Conservation (phyloP, 768 basidiomycete genomes). For the Suillus paluster region DNA sequence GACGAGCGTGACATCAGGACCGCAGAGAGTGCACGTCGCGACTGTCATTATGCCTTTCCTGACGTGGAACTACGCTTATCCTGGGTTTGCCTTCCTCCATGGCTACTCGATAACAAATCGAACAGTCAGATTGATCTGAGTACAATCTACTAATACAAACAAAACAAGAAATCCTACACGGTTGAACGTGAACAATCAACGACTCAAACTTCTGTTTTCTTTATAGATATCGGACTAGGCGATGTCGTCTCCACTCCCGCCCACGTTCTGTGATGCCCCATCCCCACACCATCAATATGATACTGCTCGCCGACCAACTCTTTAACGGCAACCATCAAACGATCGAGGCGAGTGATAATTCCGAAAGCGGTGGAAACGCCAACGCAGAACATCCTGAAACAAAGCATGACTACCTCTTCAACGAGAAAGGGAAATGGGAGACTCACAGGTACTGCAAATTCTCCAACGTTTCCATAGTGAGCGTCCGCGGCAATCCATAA, state of each 20-base stretch:
- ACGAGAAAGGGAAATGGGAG: constrained; percentile 8
- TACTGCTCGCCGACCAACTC: constrained; percentile 88
- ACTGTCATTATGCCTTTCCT: no score
- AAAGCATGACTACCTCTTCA: constrained; percentile 4
- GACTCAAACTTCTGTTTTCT: background rate
- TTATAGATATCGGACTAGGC: constrained; percentile 32
- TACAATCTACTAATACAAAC: background rate
- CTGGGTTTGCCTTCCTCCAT: background rate
- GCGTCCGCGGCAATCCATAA: constrained; percentile 69
- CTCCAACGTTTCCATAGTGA: constrained; percentile 74
- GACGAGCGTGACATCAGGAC: no score
- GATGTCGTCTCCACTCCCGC: constrained; percentile 35
- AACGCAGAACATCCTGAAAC: constrained; percentile 65
- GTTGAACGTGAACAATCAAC: background rate
- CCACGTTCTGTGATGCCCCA: constrained; percentile 22
- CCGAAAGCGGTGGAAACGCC: constrained; percentile 72
- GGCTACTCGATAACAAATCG: background rate
- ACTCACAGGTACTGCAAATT: constrained; percentile 81
- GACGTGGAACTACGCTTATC: background rate
- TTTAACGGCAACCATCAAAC: constrained; percentile 80
- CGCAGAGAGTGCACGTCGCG: no score
- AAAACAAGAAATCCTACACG: background rate
- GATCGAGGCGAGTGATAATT: constrained; percentile 74
- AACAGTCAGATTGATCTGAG: background rate
- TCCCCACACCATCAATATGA: constrained; percentile 74